Evolutionary conservation across 2,329 filamentous ascomycete genomes (phyloP).

Genomic region (Trichoderma koningii): DNA sequence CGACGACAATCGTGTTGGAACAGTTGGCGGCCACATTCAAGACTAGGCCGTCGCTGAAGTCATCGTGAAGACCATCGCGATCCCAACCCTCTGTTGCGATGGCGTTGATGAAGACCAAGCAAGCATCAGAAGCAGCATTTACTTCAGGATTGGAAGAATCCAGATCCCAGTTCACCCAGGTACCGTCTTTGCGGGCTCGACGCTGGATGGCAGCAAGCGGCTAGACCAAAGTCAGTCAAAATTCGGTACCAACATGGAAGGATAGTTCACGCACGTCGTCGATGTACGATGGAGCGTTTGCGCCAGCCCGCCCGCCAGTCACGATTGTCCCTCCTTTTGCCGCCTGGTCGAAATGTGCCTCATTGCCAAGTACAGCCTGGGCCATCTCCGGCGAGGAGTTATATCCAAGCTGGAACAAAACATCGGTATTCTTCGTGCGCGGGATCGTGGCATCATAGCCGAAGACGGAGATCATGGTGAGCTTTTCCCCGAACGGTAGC

Average conservation of each 20-base stretch:
- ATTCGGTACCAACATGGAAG: neutral
- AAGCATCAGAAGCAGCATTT: conserved; percentile 52
- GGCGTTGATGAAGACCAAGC: conserved; percentile 82
- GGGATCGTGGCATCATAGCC: conserved; percentile 63
- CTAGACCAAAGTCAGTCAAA: conserved; percentile 33
- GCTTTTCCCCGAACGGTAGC: conserved; percentile 63
- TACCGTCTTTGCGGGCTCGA: conserved; percentile 55
- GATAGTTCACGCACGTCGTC: conserved; percentile 43
- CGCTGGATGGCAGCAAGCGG: conserved; percentile 61
- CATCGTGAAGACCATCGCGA: conserved; percentile 66
- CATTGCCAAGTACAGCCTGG: conserved; percentile 46
- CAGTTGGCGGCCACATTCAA: conserved; percentile 61
- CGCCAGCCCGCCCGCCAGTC: conserved; percentile 54
- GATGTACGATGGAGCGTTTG: conserved; percentile 53
- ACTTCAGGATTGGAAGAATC: conserved; percentile 39
- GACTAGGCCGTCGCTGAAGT: conserved; percentile 63
- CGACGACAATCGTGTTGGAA: conserved; percentile 62
- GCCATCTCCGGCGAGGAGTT: conserved; percentile 50
- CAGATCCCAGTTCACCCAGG: conserved; percentile 55
- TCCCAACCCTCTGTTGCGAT: conserved; percentile 79
- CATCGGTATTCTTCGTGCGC: conserved; percentile 52
- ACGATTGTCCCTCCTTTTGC: conserved; percentile 55
- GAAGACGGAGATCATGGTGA: conserved; percentile 59
- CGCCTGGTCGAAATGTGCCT: conserved; percentile 51
- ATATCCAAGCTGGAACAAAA: conserved; percentile 50